Evolutionary conservation across 345 rosid species (phyloP).

Genomic region (Syzygium grande): DNA sequence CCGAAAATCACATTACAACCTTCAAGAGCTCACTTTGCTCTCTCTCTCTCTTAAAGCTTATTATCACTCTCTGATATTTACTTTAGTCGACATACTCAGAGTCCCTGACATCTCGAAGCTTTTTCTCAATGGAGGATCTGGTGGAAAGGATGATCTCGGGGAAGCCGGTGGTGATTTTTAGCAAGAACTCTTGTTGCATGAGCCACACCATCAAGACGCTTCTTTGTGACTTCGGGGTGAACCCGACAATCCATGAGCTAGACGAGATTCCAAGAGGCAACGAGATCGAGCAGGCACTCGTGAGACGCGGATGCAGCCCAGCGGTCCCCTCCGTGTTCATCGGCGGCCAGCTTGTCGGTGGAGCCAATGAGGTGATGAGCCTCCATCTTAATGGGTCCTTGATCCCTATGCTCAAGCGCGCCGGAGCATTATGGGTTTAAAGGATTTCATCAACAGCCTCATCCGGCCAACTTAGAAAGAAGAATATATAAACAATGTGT

Average conservation of each 20-base stretch:
- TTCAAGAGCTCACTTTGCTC: background rate
- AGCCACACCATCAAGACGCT: slow-evolving; percentile 10
- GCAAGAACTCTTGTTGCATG: slow-evolving; percentile 17
- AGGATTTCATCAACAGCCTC: background rate
- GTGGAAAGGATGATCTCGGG: slow-evolving; percentile 6
- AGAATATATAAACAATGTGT: background rate
- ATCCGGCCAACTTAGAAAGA: background rate
- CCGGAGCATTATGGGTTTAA: slow-evolving; percentile 9
- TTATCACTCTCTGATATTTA: background rate
- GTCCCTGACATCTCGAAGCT: background rate
- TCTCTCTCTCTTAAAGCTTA: background rate
- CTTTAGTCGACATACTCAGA: background rate
- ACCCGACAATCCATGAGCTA: slow-evolving; percentile 3
- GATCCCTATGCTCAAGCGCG: slow-evolving; percentile 10
- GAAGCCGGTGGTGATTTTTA: slow-evolving; percentile 12
- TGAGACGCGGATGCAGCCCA: slow-evolving; percentile 6
- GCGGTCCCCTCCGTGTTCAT: slow-evolving; percentile 9
- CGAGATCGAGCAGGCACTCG: slow-evolving; percentile 11
- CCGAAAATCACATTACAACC: background rate
- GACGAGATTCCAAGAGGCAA: slow-evolving; percentile 7
- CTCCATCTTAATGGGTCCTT: slow-evolving; percentile 9
- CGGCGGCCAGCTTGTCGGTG: slow-evolving; percentile 13
- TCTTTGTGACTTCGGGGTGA: slow-evolving; percentile 3
- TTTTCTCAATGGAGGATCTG: background rate
- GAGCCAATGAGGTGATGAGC: slow-evolving; percentile 14